Conservation (phyloP, 1,139 yeast genomes). For the Lodderomyces metapsilosis region DNA sequence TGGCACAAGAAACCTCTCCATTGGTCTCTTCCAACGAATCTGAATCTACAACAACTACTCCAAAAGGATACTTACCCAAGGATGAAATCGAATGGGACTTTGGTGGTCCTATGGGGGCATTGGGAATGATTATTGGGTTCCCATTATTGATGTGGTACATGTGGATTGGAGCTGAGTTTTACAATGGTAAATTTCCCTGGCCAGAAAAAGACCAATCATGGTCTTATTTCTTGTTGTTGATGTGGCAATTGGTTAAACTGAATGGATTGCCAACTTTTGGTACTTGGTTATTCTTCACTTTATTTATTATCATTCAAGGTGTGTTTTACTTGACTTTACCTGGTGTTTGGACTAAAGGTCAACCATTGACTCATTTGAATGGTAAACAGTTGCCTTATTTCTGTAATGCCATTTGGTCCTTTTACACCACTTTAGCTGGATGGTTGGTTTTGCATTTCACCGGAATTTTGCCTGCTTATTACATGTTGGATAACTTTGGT, state of each 20-base stretch:
- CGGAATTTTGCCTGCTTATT: slow-evolving; percentile 69
- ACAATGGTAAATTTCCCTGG: slow-evolving; percentile 68
- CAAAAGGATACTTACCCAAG: slow-evolving; percentile 32
- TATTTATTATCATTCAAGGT: slow-evolving; percentile 70
- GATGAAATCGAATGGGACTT: slow-evolving; percentile 72
- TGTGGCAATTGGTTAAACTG: slow-evolving; percentile 46
- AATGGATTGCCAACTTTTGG: slow-evolving; percentile 68
- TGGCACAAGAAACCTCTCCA: slow-evolving; percentile 8
- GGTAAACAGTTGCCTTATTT: slow-evolving; percentile 82
- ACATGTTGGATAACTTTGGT: slow-evolving; percentile 78
- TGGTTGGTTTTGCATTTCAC: slow-evolving; percentile 66
- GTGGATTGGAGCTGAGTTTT: slow-evolving; percentile 89
- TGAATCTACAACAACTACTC: slow-evolving; percentile 8
- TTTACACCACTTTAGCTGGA: slow-evolving; percentile 65
- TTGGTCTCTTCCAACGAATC: slow-evolving; percentile 4
- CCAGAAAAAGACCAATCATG: slow-evolving; percentile 64
- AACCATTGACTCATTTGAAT: slow-evolving; percentile 78
- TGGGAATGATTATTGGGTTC: slow-evolving; percentile 91
- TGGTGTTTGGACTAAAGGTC: slow-evolving; percentile 94
- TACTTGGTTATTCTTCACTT: slow-evolving; percentile 69
- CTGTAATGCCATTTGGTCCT: slow-evolving; percentile 87
- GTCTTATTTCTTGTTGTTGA: slow-evolving; percentile 47
- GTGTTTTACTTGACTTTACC: slow-evolving; percentile 83
- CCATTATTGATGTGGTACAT: slow-evolving; percentile 94
- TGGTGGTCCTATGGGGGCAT: slow-evolving; percentile 91